Conservation (phyloP, 2,329 filamentous ascomycete species). For the Dendryphion nanum region DNA sequence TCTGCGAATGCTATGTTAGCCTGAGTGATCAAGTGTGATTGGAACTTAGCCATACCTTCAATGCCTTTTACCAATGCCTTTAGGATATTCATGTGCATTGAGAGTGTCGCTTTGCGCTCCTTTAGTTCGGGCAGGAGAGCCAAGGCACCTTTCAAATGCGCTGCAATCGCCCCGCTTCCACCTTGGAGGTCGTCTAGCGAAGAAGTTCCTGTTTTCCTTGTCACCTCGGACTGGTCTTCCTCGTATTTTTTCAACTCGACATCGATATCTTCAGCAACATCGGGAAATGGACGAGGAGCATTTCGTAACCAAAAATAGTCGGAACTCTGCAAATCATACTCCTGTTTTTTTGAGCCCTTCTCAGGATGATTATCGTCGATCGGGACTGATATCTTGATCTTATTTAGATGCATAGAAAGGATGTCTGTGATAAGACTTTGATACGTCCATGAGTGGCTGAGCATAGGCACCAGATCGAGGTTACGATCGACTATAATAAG, state of each 20-base stretch:
- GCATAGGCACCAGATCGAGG: conserved; percentile 75
- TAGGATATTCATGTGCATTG: conserved; percentile 99
- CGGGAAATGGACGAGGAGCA: conserved; percentile 84
- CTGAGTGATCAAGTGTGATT: neutral
- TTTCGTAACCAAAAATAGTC: conserved; percentile 99
- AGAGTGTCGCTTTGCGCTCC: conserved; percentile 78
- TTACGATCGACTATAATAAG: conserved; percentile 75
- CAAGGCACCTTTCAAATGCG: conserved; percentile 94
- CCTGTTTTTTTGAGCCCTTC: conserved; percentile 77
- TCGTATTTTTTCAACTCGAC: conserved; percentile 91
- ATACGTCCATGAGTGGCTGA: conserved; percentile 94
- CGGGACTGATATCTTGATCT: conserved; percentile 86
- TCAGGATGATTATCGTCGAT: conserved; percentile 73
- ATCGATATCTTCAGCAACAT: conserved; percentile 95
- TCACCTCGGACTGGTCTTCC: conserved; percentile 90
- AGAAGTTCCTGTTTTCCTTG: conserved; percentile 89
- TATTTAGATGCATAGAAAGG: conserved; percentile 78
- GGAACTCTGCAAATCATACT: conserved; percentile 83
- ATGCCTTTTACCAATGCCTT: conserved; percentile 78
- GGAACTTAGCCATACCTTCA: conserved; percentile 50
- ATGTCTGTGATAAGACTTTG: conserved; percentile 83
- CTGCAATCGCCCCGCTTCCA: conserved; percentile 83
- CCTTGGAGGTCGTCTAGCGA: conserved; percentile 91
- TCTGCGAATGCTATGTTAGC: conserved; percentile 46
- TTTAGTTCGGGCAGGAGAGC: conserved; percentile 87